These are phyloP conservation scores for Eragrostis curvula DNA, from an alignment of 176 grass and related monocot genomes.

Conservation along the genomic window DNA sequence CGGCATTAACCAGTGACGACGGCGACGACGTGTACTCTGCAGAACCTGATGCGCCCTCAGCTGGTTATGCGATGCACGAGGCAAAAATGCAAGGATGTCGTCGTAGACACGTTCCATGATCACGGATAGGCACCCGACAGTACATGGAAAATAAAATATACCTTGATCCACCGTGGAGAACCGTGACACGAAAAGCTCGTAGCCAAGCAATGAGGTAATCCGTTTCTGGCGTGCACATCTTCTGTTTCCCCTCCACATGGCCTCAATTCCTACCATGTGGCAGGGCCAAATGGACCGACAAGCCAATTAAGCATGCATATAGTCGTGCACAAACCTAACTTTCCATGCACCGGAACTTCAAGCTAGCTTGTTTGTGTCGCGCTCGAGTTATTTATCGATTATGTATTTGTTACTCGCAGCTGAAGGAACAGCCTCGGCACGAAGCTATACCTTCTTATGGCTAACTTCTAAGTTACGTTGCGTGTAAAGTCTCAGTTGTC, in stretches of 20 bases:
- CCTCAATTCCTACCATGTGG: background rate
- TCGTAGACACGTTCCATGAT: background rate
- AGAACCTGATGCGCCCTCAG: background rate
- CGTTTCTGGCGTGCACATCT: slow-evolving; percentile 31
- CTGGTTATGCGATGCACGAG: slow-evolving; percentile 14
- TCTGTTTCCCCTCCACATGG: background rate
- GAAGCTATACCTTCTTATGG: background rate
- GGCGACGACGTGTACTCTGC: background rate
- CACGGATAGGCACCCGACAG: background rate
- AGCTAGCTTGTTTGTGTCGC: background rate
- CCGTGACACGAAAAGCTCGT: slow-evolving; percentile 20
- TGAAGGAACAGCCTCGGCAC: background rate
- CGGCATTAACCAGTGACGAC: background rate
- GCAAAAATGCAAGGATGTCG: background rate
- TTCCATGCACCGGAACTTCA: background rate
- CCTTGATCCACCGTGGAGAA: slow-evolving; percentile 6
- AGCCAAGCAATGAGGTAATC: slow-evolving; percentile 32
- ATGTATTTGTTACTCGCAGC: background rate
- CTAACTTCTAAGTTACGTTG: background rate
- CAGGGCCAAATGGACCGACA: background rate
- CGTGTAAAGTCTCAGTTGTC: slow-evolving; percentile 13
- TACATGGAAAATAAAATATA: background rate
- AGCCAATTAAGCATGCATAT: too few species aligned
- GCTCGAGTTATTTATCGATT: background rate
- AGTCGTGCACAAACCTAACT: background rate